Evolutionary conservation across 202 grass and related monocot species (phyloP).

Genomic region (Saccharum hybrid): DNA sequence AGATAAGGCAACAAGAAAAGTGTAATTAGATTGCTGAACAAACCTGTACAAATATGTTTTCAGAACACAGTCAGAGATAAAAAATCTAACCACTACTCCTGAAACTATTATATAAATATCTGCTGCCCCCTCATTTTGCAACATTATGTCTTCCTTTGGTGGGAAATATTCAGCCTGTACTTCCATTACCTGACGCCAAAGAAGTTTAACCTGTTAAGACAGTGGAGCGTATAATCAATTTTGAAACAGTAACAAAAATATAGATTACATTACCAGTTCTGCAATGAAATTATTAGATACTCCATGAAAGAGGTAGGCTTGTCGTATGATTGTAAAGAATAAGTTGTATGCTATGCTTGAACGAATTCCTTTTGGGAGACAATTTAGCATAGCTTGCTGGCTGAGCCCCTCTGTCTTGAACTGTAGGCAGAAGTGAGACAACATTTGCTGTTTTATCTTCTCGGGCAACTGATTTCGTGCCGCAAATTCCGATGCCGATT

Average conservation of each 20-base stretch:
- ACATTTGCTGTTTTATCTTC: slow-evolving; percentile 66
- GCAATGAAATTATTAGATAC: slow-evolving; percentile 65
- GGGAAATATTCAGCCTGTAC: slow-evolving; percentile 71
- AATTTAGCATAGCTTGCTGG: slow-evolving; percentile 67
- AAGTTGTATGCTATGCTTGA: slow-evolving; percentile 70
- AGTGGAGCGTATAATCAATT: background rate
- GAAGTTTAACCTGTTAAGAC: slow-evolving; percentile 34
- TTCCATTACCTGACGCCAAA: slow-evolving; percentile 67
- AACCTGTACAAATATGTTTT: slow-evolving; percentile 21
- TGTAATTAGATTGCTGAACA: slow-evolving; percentile 32
- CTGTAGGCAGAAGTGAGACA: slow-evolving; percentile 76
- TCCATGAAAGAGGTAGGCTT: slow-evolving; percentile 65
- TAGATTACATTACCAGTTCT: slow-evolving; percentile 56
- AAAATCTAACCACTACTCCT: slow-evolving; percentile 72
- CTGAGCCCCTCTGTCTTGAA: slow-evolving; percentile 79
- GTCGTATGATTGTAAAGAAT: slow-evolving; percentile 59
- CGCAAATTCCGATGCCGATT: slow-evolving; percentile 67
- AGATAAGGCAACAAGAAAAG: slow-evolving; percentile 18
- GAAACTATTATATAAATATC: slow-evolving; percentile 70
- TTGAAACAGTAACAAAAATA: slow-evolving; percentile 5
- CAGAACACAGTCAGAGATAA: slow-evolving; percentile 28
- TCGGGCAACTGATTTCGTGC: slow-evolving; percentile 72
- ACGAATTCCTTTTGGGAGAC: slow-evolving; percentile 73
- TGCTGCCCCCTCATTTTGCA: slow-evolving; percentile 66
- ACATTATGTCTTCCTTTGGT: slow-evolving; percentile 68